These are phyloP conservation scores for Gynochthodes officinalis DNA, from an alignment of 257 asterid species.

Conservation along the genomic window DNA sequence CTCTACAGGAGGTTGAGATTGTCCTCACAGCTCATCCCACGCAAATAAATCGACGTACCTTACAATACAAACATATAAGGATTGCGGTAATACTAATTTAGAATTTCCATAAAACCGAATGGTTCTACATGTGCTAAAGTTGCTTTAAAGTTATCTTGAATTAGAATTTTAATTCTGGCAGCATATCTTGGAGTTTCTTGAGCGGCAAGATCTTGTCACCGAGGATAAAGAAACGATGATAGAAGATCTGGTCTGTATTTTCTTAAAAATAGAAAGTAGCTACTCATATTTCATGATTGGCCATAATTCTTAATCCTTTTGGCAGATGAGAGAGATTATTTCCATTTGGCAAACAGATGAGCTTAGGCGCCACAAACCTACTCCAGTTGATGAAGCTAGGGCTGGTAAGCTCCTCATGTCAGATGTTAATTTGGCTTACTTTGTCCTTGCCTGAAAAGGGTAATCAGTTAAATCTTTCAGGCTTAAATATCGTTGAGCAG, in stretches of 20 bases:
- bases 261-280: too few relatives aligned
- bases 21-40: constrained; percentile 99
- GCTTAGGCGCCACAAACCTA: constrained; percentile 94
- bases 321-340: too few relatives aligned
- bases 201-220: constrained; percentile 74
- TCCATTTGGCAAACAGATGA: constrained; percentile 97
- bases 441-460: too few relatives aligned
- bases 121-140: background rate
- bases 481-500: constrained; percentile 88
- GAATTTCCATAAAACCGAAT: background rate
- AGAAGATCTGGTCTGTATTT: constrained; percentile 79
- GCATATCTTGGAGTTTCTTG: constrained; percentile 92
- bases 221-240: constrained; percentile 92
- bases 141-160: background rate
- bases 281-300: too few relatives aligned
- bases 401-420: constrained; percentile 52
- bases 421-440: constrained; percentile 13
- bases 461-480: constrained; percentile 35
- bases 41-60: constrained; percentile 86
- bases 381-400: constrained; percentile 97
- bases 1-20: constrained; percentile 85
- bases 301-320: too few relatives aligned
- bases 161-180: constrained; percentile 31
- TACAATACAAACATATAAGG: constrained; percentile 93
- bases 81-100: constrained; percentile 59